Evolutionary conservation across 805 yeast genomes (phyloP).

Genomic region (Cyberlindnera nakhonratchasimensis): DNA sequence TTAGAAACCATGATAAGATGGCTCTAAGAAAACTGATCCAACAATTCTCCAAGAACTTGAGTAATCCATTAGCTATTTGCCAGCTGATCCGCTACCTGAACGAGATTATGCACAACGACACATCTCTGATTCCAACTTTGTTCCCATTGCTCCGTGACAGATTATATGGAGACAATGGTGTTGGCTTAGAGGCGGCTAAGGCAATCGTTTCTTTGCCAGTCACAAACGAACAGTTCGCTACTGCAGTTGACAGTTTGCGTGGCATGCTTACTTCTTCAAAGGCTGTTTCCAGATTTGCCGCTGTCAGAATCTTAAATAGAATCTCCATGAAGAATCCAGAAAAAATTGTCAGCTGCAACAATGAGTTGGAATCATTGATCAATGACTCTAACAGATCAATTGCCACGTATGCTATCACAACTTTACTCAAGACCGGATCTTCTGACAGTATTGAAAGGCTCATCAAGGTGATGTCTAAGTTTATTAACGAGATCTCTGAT

Average conservation of each 20-base stretch:
- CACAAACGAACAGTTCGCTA: conserved; percentile 60
- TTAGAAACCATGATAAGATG: conserved; percentile 90
- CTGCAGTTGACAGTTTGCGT: conserved; percentile 72
- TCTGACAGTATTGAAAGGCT: conserved; percentile 85
- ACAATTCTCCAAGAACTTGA: conserved; percentile 62
- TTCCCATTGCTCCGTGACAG: conserved; percentile 65
- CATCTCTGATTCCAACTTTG: conserved; percentile 52
- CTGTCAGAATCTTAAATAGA: conserved; percentile 84
- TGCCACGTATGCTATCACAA: conserved; percentile 96
- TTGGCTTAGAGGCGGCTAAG: conserved; percentile 89
- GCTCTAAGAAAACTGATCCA: conserved; percentile 88
- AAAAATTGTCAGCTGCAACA: conserved; percentile 71
- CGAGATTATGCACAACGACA: conserved; percentile 68
- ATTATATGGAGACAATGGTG: conserved; percentile 81
- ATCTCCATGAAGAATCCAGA: conserved; percentile 81
- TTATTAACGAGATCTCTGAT: conserved; percentile 91
- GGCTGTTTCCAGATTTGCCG: conserved; percentile 86
- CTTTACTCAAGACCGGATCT: conserved; percentile 91
- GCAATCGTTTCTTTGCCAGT: conserved; percentile 39
- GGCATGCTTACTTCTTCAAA: conserved; percentile 81
- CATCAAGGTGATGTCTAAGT: conserved; percentile 79
- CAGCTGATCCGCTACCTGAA: conserved; percentile 82
- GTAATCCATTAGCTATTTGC: conserved; percentile 78
- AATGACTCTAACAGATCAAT: conserved; percentile 87
- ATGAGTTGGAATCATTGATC: conserved; percentile 81